Evolutionary conservation across 352 stramenopile genomes (phyloP).

Genomic region (Saprolegnia diclina): DNA sequence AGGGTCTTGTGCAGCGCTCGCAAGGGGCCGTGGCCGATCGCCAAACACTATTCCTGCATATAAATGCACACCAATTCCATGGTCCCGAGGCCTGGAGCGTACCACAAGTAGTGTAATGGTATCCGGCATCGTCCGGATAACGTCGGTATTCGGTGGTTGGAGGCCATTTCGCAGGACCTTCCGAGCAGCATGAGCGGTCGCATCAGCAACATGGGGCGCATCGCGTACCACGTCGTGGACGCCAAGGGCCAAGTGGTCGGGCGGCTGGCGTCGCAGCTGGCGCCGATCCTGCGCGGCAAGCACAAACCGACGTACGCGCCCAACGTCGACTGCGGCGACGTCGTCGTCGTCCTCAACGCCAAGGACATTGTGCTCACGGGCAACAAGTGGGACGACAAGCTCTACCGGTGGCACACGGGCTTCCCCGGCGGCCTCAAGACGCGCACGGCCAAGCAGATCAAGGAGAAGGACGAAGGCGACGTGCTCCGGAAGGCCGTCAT

Average conservation of each 20-base stretch:
- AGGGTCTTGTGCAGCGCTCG: no score
- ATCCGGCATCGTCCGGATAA: no score
- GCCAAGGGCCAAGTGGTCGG: constrained; percentile 94
- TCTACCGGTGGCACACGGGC: constrained; percentile 98
- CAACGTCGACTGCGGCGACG: constrained; percentile 97
- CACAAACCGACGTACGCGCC: constrained; percentile 98
- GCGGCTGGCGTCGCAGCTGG: constrained; percentile 92
- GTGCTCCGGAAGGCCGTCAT: constrained; percentile 95
- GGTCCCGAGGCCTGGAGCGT: no score
- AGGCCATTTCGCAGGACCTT: neutral
- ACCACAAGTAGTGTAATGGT: no score
- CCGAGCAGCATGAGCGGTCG: constrained; percentile 22
- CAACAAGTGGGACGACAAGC: constrained; percentile 96
- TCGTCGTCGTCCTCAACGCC: constrained; percentile 96
- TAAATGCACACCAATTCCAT: no score
- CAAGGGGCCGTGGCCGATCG: no score
- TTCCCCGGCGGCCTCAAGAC: constrained; percentile 96
- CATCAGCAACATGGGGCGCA: constrained; percentile 23
- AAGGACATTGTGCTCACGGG: constrained; percentile 93
- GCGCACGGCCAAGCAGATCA: constrained; percentile 90
- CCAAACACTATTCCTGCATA: no score
- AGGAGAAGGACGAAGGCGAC: constrained; percentile 92
- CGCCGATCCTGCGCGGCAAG: constrained; percentile 95
- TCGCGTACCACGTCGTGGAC: constrained; percentile 96
- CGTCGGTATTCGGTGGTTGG: neutral